Base-by-base conservation (phyloP, 306 rosid genomes). In the Citrullus mucosospermus region DNA sequence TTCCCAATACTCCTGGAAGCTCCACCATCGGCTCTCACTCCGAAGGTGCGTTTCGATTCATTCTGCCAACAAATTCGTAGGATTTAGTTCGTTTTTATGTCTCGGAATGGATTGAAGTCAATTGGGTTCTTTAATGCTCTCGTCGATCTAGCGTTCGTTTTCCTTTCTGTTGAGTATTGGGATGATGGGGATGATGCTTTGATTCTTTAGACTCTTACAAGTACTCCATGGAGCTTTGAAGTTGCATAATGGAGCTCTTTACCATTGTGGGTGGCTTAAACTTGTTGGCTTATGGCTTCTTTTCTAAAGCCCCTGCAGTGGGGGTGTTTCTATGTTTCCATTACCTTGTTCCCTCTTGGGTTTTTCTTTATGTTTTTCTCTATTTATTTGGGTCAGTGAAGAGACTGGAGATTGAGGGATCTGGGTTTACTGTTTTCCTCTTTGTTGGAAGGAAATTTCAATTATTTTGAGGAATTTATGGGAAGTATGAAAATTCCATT, bases 21-120 rank as follows among this genome's bases (percentile, higher is more conserved):
- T 54, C n/a, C 44, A 2, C 4, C 72, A n/a, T 16, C 34, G 12
- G 43, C 82, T 43, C 38, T 67, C 68, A 79, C 78, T 58, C 83
- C 62, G 61, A 86, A 90, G 92, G 88, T 70, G 66, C 78, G 71
- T 72, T 41, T 39, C 75, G 0, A 5, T 41, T 41, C 34, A 5
- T 39, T 67, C 74, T 18, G 8, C 17, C 53, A 4, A n/a, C 32
- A 67, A 6, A 4, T 43, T 10, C 55, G 0, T 66, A 44, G 34
- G 1, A 1, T 44, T 41, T 70, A 12, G 38, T 57, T 22, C 39
- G 2, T 71, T 46, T 3, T 71, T 25, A 4, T 69, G 54, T 10
- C 55, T 43, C 44, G 36, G 41, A 30, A 11, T 48, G 53, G 4
- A 48, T 70, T 46, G 39, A 22, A 70, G 11, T 70, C 32, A 70